Percentiles rank a stretch among this genome's conserved stretches.
Evolutionary conservation across 1,139 yeast species (phyloP).

Genomic region (Sugiyamaella grinbergsii): DNA sequence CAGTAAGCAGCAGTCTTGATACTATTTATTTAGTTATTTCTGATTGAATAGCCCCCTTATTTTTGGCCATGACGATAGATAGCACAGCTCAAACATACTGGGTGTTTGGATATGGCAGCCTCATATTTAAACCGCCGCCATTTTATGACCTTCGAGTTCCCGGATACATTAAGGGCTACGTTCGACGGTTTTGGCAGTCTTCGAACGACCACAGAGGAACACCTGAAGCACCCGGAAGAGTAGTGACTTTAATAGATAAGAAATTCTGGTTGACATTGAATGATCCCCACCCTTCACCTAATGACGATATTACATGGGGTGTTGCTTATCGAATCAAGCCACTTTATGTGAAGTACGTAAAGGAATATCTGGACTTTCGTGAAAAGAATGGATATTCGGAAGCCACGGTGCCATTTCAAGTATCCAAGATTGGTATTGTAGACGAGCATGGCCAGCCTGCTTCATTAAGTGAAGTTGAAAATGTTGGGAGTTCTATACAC

Average conservation of each 20-base stretch:
- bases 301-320: slow-evolving; percentile 64
- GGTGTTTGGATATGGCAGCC: slow-evolving; percentile 90
- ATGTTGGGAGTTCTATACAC: slow-evolving; percentile 51
- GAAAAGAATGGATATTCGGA: slow-evolving; percentile 88
- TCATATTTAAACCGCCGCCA: slow-evolving; percentile 91
- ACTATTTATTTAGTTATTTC: background rate
- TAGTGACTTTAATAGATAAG: slow-evolving; percentile 69
- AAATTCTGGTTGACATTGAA: slow-evolving; percentile 51
- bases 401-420: slow-evolving; percentile 66
- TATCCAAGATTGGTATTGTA: slow-evolving; percentile 44
- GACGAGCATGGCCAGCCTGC: slow-evolving; percentile 25
- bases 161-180: slow-evolving; percentile 74
- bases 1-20: background rate
- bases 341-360: slow-evolving; percentile 60
- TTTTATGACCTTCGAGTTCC: slow-evolving; percentile 61
- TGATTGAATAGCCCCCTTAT: background rate
- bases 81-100: slow-evolving; percentile 45
- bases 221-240: slow-evolving; percentile 81
- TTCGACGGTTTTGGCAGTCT: slow-evolving; percentile 89
- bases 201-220: slow-evolving; percentile 91
- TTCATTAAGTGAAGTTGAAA: slow-evolving; percentile 32
- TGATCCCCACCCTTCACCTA: slow-evolving; percentile 48
- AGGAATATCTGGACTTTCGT: slow-evolving; percentile 70
- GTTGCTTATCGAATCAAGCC: slow-evolving; percentile 83
- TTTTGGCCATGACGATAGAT: slow-evolving; percentile 15